Evolutionary conservation across 2,329 filamentous ascomycete genomes (phyloP).

Genomic region (Berkeleyomyces basicola): DNA sequence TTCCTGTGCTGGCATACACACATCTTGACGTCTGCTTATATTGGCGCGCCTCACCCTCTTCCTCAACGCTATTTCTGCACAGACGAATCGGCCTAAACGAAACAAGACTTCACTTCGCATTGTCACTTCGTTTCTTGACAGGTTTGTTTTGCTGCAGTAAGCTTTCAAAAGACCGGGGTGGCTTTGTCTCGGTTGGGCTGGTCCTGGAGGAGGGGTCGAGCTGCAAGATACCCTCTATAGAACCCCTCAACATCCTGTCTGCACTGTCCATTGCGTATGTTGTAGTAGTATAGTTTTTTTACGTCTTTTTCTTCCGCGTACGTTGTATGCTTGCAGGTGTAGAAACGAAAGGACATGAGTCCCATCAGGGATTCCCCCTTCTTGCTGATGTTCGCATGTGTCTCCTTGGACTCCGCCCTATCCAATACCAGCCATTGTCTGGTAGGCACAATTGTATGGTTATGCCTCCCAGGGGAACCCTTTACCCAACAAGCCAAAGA

Average conservation of each 20-base stretch:
- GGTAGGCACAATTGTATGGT: not conserved
- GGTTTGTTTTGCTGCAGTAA: not conserved
- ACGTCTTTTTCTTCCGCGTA: not conserved
- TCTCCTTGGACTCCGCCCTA: not conserved
- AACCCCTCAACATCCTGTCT: not conserved
- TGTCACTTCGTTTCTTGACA: not conserved
- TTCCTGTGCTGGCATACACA: too few species aligned
- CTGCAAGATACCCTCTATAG: not conserved
- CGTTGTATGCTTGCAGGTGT: not conserved
- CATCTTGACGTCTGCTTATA: too few species aligned
- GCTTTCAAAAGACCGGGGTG: not conserved
- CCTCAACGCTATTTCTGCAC: too few species aligned
- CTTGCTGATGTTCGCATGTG: not conserved
- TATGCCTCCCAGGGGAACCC: not conserved
- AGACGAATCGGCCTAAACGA: too few species aligned
- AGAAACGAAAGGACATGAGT: not conserved
- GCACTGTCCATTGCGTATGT: too few species aligned
- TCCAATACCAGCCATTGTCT: not conserved
- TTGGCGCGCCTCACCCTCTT: too few species aligned
- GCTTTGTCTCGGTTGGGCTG: not conserved
- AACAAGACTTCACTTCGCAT: not conserved
- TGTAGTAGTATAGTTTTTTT: not conserved
- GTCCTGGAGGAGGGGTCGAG: not conserved
- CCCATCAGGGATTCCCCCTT: not conserved
- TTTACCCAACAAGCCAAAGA: not conserved